Base-by-base conservation (phyloP, 805 yeast species). In the Millerago galiae region DNA sequence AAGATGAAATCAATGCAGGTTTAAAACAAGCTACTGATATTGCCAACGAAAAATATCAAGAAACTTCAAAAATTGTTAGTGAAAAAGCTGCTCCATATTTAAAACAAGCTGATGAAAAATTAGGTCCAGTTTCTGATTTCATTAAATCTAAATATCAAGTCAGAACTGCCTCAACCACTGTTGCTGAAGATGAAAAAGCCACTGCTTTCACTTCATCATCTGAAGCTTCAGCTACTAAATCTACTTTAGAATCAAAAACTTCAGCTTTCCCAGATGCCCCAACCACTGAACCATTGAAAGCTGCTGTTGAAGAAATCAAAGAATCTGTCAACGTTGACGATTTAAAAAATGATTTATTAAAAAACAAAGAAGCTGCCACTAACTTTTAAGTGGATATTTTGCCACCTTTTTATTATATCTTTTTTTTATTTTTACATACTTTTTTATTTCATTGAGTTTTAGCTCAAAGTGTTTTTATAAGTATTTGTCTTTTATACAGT, bases 141-240 rank as follows among this genome's bases (percentile, higher is more conserved):
- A 64, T 83, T 57, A 68, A 73, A 59, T 66, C 77, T 29, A 74
- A 74, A 65, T 59, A 76, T 40, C 61, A 62, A 51, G 61, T 66
- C 40, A 79, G 88, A 75, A 81, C 89, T 47, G 86, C 86, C 30
- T 80, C 83, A 33, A 69, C 85, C 34, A 79, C 85, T 37, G 83
- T 80, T 49, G 79, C 47, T 44, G 44, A 40, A 17, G 37, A 46
- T 12, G 31, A 41, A 13, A 42, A 51, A 37, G 37, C 46, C 17
- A 39, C 46, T 46, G 77, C 58, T 43, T 47, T 57, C 37, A 43
- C 53, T 41, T 47, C 63, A 40, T 43, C 44, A 25, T 44, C 52
- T 15, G 42, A 54, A 10, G 37, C 59, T 9, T 21, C 24, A 21
- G 7, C 24, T 21, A 21, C 24, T 7, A 21, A 21, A 21, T 21